Conservation (phyloP, 768 basidiomycete species). For the Russula virescens region DNA sequence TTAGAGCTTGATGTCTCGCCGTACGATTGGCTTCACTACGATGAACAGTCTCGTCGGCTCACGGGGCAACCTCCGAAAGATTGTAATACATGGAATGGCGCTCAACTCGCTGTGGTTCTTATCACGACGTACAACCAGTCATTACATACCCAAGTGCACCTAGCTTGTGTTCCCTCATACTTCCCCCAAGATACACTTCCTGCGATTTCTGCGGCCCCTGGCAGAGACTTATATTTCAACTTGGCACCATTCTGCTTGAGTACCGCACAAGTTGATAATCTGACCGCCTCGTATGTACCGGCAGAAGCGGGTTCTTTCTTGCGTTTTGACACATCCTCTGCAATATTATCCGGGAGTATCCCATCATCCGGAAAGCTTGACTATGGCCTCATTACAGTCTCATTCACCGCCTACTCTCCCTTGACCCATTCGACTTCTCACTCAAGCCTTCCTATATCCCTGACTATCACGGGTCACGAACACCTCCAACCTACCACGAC, state of each 20-base stretch:
- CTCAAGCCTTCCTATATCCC: constrained; percentile 47
- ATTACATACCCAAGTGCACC: constrained; percentile 52
- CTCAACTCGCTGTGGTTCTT: constrained; percentile 54
- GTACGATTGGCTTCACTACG: constrained; percentile 57
- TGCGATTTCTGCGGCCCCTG: constrained; percentile 48
- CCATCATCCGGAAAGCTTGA: constrained; percentile 27
- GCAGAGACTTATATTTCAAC: constrained; percentile 46
- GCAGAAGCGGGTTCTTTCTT: constrained; percentile 45
- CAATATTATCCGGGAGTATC: constrained; percentile 50
- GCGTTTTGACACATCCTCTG: constrained; percentile 41
- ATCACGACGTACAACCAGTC: constrained; percentile 63
- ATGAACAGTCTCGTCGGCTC: constrained; percentile 48
- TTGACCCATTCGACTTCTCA: constrained; percentile 69
- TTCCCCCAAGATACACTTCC: constrained; percentile 58
- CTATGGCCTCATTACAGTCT: constrained; percentile 41
- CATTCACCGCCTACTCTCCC: constrained; percentile 63
- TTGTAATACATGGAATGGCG: constrained; percentile 31
- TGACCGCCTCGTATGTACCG: constrained; percentile 55
- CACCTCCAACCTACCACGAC: constrained; percentile 33
- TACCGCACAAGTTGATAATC: constrained; percentile 40
- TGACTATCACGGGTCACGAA: constrained; percentile 36
- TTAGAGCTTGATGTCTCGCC: constrained; percentile 55
- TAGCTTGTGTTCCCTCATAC: constrained; percentile 67
- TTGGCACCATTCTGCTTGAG: constrained; percentile 55
- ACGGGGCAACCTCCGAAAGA: constrained; percentile 57